phyloP scores from a whole-genome alignment of 148 eudicot species.

The Cornus controversa region DNA sequence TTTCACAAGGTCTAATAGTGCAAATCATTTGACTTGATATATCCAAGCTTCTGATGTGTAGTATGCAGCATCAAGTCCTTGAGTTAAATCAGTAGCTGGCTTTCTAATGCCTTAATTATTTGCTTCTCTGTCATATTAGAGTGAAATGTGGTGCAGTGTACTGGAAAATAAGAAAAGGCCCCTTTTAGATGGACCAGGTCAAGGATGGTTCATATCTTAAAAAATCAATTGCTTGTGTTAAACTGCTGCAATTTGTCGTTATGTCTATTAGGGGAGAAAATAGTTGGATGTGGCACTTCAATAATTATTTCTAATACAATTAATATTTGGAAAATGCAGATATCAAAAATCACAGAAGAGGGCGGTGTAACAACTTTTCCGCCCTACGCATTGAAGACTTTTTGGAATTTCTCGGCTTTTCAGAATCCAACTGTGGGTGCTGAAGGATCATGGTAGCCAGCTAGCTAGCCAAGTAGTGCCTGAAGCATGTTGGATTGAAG shows the following conservation, averaged over 20 bases:
- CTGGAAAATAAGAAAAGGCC: neutral
- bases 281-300: neutral
- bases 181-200: too few species aligned
- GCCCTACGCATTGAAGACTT: constrained; percentile 78
- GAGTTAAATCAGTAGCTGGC: too few species aligned
- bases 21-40: too few species aligned
- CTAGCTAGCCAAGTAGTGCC: neutral
- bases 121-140: too few species aligned
- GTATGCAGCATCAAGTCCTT: too few species aligned
- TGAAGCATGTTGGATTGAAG: neutral
- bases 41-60: too few species aligned
- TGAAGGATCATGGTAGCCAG: constrained; percentile 77
- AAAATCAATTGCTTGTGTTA: too few species aligned
- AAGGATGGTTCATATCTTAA: too few species aligned
- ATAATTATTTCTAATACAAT: neutral
- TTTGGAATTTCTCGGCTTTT: constrained; percentile 71
- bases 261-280: neutral
- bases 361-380: constrained; percentile 59
- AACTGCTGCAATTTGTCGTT: too few species aligned
- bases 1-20: too few species aligned
- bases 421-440: constrained; percentile 76
- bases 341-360: constrained; percentile 82
- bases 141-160: neutral
- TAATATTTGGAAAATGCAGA: constrained; percentile 39
- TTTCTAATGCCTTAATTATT: too few species aligned